Evolutionary conservation across 2,329 filamentous ascomycete genomes (phyloP), one percentile per base, ranked within the genome.

Genomic region (Lasiodiplodia sp.): DNA sequence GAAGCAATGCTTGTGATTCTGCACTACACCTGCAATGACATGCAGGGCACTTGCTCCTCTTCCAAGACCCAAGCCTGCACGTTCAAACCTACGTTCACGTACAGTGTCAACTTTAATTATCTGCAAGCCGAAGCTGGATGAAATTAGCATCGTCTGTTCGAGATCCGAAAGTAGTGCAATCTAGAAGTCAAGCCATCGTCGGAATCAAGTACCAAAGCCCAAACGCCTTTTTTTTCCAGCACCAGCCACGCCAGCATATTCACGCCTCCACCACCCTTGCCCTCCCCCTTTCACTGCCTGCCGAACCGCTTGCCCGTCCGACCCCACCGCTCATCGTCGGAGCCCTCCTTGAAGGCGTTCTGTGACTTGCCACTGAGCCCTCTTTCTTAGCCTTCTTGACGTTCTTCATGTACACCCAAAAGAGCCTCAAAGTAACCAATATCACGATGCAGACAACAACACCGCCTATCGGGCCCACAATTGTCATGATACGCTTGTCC

Each of bases 381-480:
- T 38, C 28, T 25, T 8, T n/a, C 47, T 47, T 14, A n/a, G 11
- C 47, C 60, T 38, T 64, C 60, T 31, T 21, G 31, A 23, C 47
- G 18, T n/a, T 11, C 31, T 25, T 64, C 18, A 31, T 31, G 10
- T 64, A n/a, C 28, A 11, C 3, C 60, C 60, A 64, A 47, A 47
- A 64, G 12, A 47, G 28, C 4, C 28, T 47, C 18, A 64, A 3
- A 2, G 60, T 47, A 14, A 47, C 21, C 14, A 38, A 4, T 6
- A 21, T 18, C 18, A 52, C 28, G n/a, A 52, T 6, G 6, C 37
- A 64, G 14, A 47, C 52, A 6, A 52, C 60, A 4, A 51, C 47
- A 2, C 60, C 60, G 47, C 60, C 52, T 12, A 38, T 31, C 12
- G 60, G 16, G 2, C 60, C 60, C 5, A 64, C 47, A 12, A 64